phyloP scores from a whole-genome alignment of 495 filamentous ascomycete genomes.

The Xylona heveae region DNA sequence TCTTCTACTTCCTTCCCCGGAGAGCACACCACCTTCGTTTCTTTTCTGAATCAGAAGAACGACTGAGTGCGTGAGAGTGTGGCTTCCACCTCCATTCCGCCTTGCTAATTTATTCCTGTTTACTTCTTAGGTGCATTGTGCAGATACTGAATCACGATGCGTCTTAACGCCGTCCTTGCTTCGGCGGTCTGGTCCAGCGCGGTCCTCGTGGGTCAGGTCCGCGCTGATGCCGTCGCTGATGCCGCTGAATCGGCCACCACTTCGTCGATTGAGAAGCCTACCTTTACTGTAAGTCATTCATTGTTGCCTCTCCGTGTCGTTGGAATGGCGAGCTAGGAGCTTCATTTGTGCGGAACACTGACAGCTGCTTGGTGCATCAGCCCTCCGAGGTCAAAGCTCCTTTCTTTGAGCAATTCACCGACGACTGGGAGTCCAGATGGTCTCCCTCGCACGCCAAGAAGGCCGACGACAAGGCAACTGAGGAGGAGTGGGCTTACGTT shows the following conservation, averaged over 20 bases:
- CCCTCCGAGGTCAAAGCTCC: slow-evolving; percentile 73
- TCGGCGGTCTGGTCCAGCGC: slow-evolving; percentile 41
- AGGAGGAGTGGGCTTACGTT: slow-evolving; percentile 96
- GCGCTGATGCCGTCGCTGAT: slow-evolving; percentile 50
- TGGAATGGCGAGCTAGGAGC: slow-evolving; percentile 2
- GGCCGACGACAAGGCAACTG: slow-evolving; percentile 48
- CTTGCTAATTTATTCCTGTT: too few species aligned
- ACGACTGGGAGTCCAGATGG: slow-evolving; percentile 86
- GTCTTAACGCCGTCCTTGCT: slow-evolving; percentile 49
- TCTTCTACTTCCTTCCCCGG: too few species aligned
- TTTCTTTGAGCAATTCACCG: slow-evolving; percentile 96
- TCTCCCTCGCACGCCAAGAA: slow-evolving; percentile 91
- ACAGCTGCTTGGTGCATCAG: slow-evolving; percentile 23
- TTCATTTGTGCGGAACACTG: background rate
- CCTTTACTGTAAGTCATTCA: slow-evolving; percentile 57
- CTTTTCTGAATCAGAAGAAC: too few species aligned
- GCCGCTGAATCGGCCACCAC: slow-evolving; percentile 30
- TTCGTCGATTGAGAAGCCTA: slow-evolving; percentile 44
- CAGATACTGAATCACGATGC: slow-evolving; percentile 33
- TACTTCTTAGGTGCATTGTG: slow-evolving; percentile 1
- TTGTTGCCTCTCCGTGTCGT: background rate
- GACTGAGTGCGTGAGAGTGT: too few species aligned
- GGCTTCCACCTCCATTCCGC: too few species aligned
- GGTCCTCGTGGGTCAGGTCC: slow-evolving; percentile 46
- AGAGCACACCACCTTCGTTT: too few species aligned